Evolutionary conservation across 1,284 basidiomycete genomes (phyloP).

Genomic region (Fomes fomentarius): DNA sequence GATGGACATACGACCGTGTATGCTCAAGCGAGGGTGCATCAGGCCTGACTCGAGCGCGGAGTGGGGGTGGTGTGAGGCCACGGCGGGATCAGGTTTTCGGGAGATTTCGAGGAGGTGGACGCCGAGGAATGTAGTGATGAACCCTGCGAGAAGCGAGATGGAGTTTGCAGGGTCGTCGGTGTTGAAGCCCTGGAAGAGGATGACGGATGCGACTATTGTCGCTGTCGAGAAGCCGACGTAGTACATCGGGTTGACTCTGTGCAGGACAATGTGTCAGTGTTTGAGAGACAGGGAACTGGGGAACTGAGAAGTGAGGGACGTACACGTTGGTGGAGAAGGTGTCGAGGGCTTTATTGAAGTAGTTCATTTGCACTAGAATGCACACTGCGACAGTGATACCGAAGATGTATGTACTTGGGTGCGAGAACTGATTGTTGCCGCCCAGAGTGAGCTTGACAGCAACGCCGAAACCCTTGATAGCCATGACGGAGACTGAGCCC

Average conservation of each 20-base stretch:
- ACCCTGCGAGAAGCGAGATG: conserved; percentile 84
- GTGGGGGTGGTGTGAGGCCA: conserved; percentile 53
- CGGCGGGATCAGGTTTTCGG: conserved; percentile 58
- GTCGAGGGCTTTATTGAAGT: conserved; percentile 98
- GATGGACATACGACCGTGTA: conserved; percentile 69
- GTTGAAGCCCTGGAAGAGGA: conserved; percentile 97
- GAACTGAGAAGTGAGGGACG: conserved; percentile 36
- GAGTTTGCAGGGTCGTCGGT: conserved; percentile 84
- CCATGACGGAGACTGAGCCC: conserved; percentile 90
- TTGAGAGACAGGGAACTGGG: too few relatives aligned
- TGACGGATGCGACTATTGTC: conserved; percentile 93
- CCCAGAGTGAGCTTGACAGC: conserved; percentile 93
- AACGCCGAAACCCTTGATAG: conserved; percentile 95
- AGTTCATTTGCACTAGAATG: conserved; percentile 97
- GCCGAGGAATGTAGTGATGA: conserved; percentile 89
- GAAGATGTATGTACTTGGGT: conserved; percentile 95
- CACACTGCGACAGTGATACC: conserved; percentile 83
- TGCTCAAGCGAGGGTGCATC: conserved; percentile 74
- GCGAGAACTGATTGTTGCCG: conserved; percentile 95
- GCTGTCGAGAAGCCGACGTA: conserved; percentile 98
- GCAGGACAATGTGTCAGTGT: background rate
- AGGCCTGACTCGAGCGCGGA: conserved; percentile 71
- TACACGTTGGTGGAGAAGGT: conserved; percentile 98
- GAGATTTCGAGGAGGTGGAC: conserved; percentile 91
- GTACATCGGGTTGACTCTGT: conserved; percentile 96